Conservation (phyloP, 2,329 filamentous ascomycete genomes). For the Aspergillus japonicus region DNA sequence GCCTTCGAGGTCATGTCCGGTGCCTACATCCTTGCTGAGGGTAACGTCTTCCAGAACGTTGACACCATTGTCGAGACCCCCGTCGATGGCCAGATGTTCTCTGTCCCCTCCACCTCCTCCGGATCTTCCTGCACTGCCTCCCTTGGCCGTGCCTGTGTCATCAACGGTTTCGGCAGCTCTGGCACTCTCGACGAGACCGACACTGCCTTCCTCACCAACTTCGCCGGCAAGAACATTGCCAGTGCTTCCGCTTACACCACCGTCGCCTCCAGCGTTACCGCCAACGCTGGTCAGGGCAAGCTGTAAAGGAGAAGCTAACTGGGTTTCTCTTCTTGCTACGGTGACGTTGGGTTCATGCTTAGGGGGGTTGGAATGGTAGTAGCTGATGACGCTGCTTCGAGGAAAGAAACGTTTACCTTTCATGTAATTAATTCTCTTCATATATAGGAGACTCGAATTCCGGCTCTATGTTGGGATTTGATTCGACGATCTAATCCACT, state of each 20-base stretch:
- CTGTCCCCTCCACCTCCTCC: slow-evolving; percentile 31
- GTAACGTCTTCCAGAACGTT: slow-evolving; percentile 59
- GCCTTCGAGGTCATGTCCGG: slow-evolving; percentile 55
- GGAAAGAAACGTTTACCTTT: not conserved
- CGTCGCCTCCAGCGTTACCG: slow-evolving; percentile 39
- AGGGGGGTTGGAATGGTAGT: not conserved
- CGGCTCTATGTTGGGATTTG: not conserved
- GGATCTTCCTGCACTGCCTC: slow-evolving; percentile 45
- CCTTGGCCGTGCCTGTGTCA: slow-evolving; percentile 53
- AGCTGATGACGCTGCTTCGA: not conserved
- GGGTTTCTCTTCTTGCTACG: not conserved
- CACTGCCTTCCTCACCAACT: slow-evolving; percentile 51
- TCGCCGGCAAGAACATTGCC: slow-evolving; percentile 56
- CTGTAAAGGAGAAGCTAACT: slow-evolving; percentile 28
- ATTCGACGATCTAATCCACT: not conserved
- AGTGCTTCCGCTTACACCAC: slow-evolving; percentile 39
- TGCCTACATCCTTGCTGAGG: slow-evolving; percentile 54
- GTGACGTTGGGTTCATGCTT: not conserved
- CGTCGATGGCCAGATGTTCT: slow-evolving; percentile 41
- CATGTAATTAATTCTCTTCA: not conserved
- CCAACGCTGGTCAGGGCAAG: slow-evolving; percentile 50
- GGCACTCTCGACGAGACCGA: slow-evolving; percentile 42
- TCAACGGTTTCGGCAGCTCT: slow-evolving; percentile 49
- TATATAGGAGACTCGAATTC: not conserved
- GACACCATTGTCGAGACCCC: slow-evolving; percentile 35